These are phyloP conservation scores for Dovyalis caffra DNA, from an alignment of 345 rosid species.

Conservation along the genomic window DNA sequence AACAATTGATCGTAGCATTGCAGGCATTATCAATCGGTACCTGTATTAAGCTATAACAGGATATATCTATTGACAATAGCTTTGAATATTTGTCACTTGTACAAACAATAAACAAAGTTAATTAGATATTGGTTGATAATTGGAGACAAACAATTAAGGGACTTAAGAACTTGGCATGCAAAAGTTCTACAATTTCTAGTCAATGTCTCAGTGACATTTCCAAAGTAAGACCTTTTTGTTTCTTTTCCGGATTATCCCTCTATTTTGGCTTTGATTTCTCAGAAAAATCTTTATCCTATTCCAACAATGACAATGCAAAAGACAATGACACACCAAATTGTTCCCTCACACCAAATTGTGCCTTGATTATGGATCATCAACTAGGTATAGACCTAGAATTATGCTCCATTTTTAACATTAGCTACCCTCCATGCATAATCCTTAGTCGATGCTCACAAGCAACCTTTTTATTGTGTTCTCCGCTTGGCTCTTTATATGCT, in stretches of 20 bases:
- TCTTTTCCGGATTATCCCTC: not conserved
- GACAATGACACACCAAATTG: slow-evolving; percentile 12
- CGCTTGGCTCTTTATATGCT: slow-evolving; percentile 6
- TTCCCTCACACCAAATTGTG: not conserved
- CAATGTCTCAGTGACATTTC: too few species aligned
- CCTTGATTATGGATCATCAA: not conserved
- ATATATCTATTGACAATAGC: too few species aligned
- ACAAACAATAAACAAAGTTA: too few species aligned
- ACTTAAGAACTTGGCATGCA: too few species aligned
- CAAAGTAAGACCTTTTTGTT: too few species aligned
- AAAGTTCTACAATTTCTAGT: too few species aligned
- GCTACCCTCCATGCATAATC: not conserved
- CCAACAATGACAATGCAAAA: slow-evolving; percentile 7
- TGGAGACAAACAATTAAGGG: too few species aligned
- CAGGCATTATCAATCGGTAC: too few species aligned
- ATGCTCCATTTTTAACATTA: slow-evolving; percentile 3
- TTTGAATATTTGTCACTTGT: too few species aligned
- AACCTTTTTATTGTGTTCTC: slow-evolving; percentile 13
- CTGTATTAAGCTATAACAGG: too few species aligned
- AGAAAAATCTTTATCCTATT: not conserved
- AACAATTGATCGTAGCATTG: too few species aligned
- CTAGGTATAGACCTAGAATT: slow-evolving; percentile 11
- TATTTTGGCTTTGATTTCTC: not conserved
- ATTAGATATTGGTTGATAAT: too few species aligned
- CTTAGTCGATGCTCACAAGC: slow-evolving; percentile 27